Percentiles rank a stretch among this genome's conserved stretches.
Evolutionary conservation across 2,329 filamentous ascomycete species (phyloP).

Genomic region (Thelonectria olida): DNA sequence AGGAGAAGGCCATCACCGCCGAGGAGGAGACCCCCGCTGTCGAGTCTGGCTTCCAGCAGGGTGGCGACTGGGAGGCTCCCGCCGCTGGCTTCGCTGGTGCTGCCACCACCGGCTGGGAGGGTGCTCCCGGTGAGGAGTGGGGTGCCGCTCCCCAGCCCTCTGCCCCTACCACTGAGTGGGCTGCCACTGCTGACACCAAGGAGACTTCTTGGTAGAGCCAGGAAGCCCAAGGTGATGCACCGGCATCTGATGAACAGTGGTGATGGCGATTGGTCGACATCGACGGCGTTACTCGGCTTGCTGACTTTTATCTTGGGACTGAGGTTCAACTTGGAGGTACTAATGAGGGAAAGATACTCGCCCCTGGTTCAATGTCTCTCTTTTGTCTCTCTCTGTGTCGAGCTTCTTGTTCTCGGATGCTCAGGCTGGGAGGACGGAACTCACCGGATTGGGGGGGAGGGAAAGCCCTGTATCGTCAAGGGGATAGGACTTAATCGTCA

Average conservation of each 20-base stretch:
- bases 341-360: slow-evolving; percentile 99
- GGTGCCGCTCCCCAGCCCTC: slow-evolving; percentile 65
- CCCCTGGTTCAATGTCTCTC: slow-evolving; percentile 43
- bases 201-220: slow-evolving; percentile 62
- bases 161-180: slow-evolving; percentile 69
- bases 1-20: slow-evolving; percentile 88
- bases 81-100: slow-evolving; percentile 75
- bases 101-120: slow-evolving; percentile 65
- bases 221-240: slow-evolving; percentile 29
- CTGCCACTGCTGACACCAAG: slow-evolving; percentile 60
- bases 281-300: slow-evolving; percentile 41
- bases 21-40: slow-evolving; percentile 88
- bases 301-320: slow-evolving; percentile 37
- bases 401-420: slow-evolving; percentile 23
- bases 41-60: slow-evolving; percentile 77
- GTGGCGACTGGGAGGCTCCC: slow-evolving; percentile 86
- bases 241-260: slow-evolving; percentile 22
- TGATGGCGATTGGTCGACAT: slow-evolving; percentile 37
- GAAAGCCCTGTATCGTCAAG: slow-evolving; percentile 97
- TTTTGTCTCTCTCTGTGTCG: slow-evolving; percentile 30
- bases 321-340: slow-evolving; percentile 74
- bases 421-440: slow-evolving; percentile 22
- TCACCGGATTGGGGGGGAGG: slow-evolving; percentile 64
- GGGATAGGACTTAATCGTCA: slow-evolving; percentile 91
- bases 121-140: slow-evolving; percentile 70